Percentiles rank a stretch among this genome's conserved stretches.
Evolutionary conservation across 768 basidiomycete genomes (phyloP).

Genomic region (Boletus sp.): DNA sequence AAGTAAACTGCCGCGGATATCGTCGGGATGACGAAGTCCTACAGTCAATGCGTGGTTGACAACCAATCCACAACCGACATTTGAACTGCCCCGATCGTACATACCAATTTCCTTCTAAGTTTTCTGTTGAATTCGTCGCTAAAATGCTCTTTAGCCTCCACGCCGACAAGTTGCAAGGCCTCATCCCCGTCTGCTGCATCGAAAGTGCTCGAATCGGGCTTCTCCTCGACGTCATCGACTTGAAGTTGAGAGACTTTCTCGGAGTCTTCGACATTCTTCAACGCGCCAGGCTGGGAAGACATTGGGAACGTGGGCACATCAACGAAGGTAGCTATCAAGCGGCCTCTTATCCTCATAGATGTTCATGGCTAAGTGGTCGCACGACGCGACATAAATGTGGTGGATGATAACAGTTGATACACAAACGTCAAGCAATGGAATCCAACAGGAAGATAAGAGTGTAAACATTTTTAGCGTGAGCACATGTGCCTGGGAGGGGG

Average conservation of each 20-base stretch:
- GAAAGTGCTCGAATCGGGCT: constrained; percentile 28
- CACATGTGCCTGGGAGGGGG: background rate
- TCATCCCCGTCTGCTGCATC: constrained; percentile 52
- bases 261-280: constrained; percentile 8
- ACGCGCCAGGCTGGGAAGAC: constrained; percentile 14
- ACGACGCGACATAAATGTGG: background rate
- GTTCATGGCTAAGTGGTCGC: constrained; percentile 7
- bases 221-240: constrained; percentile 33
- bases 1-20: constrained; percentile 67
- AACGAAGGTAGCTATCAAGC: background rate
- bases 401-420: constrained; percentile 9
- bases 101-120: constrained; percentile 58
- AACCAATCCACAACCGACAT: background rate
- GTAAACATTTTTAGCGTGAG: constrained; percentile 10
- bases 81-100: constrained; percentile 8
- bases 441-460: constrained; percentile 16
- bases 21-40: constrained; percentile 55
- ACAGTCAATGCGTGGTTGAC: background rate
- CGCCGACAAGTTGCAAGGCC: constrained; percentile 58
- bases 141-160: constrained; percentile 48
- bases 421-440: background rate
- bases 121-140: constrained; percentile 59
- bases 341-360: constrained; percentile 12
- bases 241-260: constrained; percentile 15
- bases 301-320: constrained; percentile 8